phyloP scores from a whole-genome alignment of 345 rosid genomes.

The Lepidium sativum region DNA sequence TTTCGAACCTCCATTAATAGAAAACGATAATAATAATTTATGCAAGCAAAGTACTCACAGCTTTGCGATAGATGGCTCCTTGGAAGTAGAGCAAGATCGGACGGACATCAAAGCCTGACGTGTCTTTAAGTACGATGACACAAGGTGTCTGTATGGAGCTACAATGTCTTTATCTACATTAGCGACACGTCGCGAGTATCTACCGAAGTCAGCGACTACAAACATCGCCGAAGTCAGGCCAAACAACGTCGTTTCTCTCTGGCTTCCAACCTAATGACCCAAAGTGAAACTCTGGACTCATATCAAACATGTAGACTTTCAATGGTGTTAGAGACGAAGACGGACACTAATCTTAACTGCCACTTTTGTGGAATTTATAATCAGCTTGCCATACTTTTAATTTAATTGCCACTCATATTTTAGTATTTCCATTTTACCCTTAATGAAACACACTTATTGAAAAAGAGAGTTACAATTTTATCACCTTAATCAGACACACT shows the following conservation, averaged over 20 bases:
- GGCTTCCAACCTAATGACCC: slow-evolving; percentile 71
- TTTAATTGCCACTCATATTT: too few species aligned
- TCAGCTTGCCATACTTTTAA: too few species aligned
- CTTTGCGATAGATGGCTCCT: slow-evolving; percentile 96
- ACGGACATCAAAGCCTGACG: slow-evolving; percentile 59
- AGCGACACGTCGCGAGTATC: slow-evolving; percentile 75
- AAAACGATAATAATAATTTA: neutral
- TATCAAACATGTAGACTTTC: slow-evolving; percentile 84
- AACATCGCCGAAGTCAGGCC: slow-evolving; percentile 94
- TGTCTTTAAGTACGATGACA: slow-evolving; percentile 51
- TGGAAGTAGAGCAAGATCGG: slow-evolving; percentile 80
- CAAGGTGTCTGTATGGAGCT: slow-evolving; percentile 86
- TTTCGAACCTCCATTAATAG: too few species aligned
- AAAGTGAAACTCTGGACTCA: slow-evolving; percentile 83
- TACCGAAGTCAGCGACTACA: slow-evolving; percentile 82
- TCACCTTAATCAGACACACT: too few species aligned
- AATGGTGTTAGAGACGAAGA: slow-evolving; percentile 27
- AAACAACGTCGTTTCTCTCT: slow-evolving; percentile 42
- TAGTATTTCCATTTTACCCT: too few species aligned
- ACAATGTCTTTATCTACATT: slow-evolving; percentile 83
- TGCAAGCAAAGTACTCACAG: slow-evolving; percentile 36
- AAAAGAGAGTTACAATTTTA: too few species aligned
- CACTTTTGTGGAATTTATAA: too few species aligned
- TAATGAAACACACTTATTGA: too few species aligned
- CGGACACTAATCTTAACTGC: too few species aligned